Evolutionary conservation across 2,329 filamentous ascomycete genomes (phyloP).

Genomic region (Fusarium graminum): DNA sequence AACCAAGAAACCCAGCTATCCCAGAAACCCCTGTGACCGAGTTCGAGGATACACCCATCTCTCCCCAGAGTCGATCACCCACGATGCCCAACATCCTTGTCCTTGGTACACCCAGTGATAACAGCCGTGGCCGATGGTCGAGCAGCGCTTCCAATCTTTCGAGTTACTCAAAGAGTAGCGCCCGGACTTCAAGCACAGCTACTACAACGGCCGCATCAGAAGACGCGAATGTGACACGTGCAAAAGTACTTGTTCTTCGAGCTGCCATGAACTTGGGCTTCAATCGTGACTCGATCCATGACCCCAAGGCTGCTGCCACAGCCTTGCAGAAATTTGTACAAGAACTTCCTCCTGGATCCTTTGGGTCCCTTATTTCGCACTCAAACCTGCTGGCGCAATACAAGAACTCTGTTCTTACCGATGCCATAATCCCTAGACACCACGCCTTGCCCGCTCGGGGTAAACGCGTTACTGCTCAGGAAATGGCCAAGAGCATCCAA

Average conservation of each 20-base stretch:
- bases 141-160: conserved; percentile 84
- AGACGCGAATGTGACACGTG: conserved; percentile 80
- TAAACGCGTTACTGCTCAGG: conserved; percentile 74
- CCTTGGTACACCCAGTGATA: conserved; percentile 75
- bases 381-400: conserved; percentile 80
- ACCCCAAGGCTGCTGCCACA: conserved; percentile 61
- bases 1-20: conserved; percentile 63
- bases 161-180: conserved; percentile 79
- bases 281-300: conserved; percentile 67
- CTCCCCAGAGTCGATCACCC: conserved; percentile 80
- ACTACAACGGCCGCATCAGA: conserved; percentile 77
- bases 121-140: conserved; percentile 78
- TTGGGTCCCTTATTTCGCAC: conserved; percentile 80
- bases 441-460: conserved; percentile 63
- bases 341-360: conserved; percentile 79
- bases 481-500: conserved; percentile 83
- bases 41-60: conserved; percentile 90
- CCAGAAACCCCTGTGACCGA: conserved; percentile 96
- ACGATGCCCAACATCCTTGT: conserved; percentile 90
- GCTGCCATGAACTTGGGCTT: conserved; percentile 89
- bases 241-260: conserved; percentile 85
- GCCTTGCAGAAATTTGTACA: conserved; percentile 82
- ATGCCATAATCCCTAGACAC: conserved; percentile 67
- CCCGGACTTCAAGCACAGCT: conserved; percentile 76
- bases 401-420: conserved; percentile 81